Conservation (phyloP, 1,284 basidiomycete species). For the Moesziomyces sp. region DNA sequence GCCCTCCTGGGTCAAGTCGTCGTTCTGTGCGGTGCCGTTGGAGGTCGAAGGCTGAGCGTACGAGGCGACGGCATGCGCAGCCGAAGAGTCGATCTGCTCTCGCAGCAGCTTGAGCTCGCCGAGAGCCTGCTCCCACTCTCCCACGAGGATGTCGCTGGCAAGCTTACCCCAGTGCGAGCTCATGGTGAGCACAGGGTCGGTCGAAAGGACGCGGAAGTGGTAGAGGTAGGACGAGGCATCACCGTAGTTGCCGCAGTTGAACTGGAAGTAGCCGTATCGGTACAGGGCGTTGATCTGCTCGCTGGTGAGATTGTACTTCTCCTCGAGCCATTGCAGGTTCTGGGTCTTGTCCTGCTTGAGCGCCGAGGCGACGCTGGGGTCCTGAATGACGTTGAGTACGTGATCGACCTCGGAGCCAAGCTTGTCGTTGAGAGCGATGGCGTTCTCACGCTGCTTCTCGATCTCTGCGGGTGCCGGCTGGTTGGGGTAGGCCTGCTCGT, state of each 20-base stretch:
- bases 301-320: constrained; percentile 90
- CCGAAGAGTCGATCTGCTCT: constrained; percentile 81
- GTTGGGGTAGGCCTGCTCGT: constrained; percentile 80
- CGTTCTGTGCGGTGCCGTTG: constrained; percentile 29
- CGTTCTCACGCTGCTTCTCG: constrained; percentile 71
- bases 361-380: constrained; percentile 84
- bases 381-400: constrained; percentile 94
- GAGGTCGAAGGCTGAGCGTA: constrained; percentile 46
- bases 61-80: constrained; percentile 41
- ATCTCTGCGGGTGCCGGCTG: constrained; percentile 68
- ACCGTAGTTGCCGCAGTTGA: constrained; percentile 94
- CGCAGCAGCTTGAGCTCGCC: constrained; percentile 92
- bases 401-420: constrained; percentile 89
- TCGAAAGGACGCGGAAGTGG: constrained; percentile 97
- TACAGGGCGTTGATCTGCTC: constrained; percentile 96
- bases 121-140: constrained; percentile 91
- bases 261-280: constrained; percentile 98
- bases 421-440: constrained; percentile 83
- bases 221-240: constrained; percentile 97
- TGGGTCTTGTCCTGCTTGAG: constrained; percentile 95
- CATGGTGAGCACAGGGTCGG: constrained; percentile 87
- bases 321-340: constrained; percentile 91
- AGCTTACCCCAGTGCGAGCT: constrained; percentile 99
- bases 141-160: constrained; percentile 92
- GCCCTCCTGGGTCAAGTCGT: constrained; percentile 70